Percentiles rank a stretch among this genome's conserved stretches.
phyloP scores from a whole-genome alignment of 169 alveolate genomes.

The Cryptosporidium meleagridis region DNA sequence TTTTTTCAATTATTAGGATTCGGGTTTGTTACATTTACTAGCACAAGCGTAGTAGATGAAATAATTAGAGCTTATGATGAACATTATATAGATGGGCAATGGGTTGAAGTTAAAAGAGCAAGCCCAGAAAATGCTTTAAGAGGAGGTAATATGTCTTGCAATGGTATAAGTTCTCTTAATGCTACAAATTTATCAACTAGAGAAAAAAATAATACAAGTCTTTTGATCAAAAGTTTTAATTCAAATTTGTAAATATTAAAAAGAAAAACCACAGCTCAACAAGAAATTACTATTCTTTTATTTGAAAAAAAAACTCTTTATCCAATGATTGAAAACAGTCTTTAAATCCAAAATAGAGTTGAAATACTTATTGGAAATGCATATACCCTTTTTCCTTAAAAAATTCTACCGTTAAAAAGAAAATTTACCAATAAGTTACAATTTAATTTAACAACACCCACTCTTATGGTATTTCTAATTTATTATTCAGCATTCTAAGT shows the following conservation, averaged over 20 bases:
- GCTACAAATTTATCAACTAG: conserved; percentile 55
- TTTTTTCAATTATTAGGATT: conserved; percentile 65
- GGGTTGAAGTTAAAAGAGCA: conserved; percentile 92
- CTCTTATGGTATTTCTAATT: neutral
- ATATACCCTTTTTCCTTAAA: neutral
- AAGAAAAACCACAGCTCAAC: neutral
- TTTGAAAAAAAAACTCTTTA: neutral
- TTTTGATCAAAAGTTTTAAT: conserved; percentile 62
- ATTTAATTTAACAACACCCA: neutral
- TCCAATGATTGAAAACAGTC: neutral
- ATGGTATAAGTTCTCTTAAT: conserved; percentile 27
- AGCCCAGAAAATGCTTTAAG: conserved; percentile 81
- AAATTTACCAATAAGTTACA: neutral
- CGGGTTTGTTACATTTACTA: conserved; percentile 88
- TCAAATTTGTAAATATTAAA: conserved; percentile 21
- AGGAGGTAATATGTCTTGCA: conserved; percentile 50
- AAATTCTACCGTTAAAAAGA: neutral
- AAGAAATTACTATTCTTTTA: neutral
- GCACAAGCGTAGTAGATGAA: conserved; percentile 84
- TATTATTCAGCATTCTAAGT: neutral
- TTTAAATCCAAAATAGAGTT: neutral
- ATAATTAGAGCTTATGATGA: conserved; percentile 83
- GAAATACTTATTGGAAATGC: neutral
- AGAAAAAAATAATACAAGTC: conserved; percentile 16
- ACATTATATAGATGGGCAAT: conserved; percentile 85